These are phyloP conservation scores for Fusarium domesticum DNA, from an alignment of 2,329 filamentous ascomycete genomes.

Conservation along the genomic window DNA sequence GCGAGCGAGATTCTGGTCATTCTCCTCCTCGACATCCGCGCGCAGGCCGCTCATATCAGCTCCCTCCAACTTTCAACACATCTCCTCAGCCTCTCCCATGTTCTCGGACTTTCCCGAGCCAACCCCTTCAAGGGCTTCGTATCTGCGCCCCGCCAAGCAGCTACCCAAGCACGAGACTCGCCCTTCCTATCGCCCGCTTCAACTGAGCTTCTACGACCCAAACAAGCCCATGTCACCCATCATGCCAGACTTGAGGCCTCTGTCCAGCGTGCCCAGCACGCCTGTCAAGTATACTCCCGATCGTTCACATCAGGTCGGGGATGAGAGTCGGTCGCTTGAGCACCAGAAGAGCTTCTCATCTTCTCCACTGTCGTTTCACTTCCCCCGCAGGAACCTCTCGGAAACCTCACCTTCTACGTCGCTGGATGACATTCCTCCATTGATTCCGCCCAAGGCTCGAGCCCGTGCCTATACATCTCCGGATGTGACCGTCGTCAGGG, in stretches of 20 bases:
- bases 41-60: constrained; percentile 56
- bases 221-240: constrained; percentile 52
- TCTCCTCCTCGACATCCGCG: constrained; percentile 43
- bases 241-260: constrained; percentile 48
- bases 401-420: constrained; percentile 23
- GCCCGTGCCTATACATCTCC: constrained; percentile 44
- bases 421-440: constrained; percentile 28
- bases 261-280: constrained; percentile 31
- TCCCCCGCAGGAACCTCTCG: constrained; percentile 45
- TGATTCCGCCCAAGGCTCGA: constrained; percentile 44
- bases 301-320: constrained; percentile 25
- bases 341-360: constrained; percentile 46
- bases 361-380: constrained; percentile 52
- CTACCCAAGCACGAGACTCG: constrained; percentile 24
- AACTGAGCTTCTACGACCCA: constrained; percentile 52
- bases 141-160: constrained; percentile 25
- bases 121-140: constrained; percentile 20
- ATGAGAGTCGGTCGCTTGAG: constrained; percentile 29
- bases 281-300: constrained; percentile 35
- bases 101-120: constrained; percentile 28
- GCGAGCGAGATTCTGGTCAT: constrained; percentile 46
- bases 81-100: constrained; percentile 48
- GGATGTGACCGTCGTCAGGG: constrained; percentile 50
- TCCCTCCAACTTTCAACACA: constrained; percentile 59
- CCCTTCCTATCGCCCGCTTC: constrained; percentile 51